Base-by-base conservation (phyloP, 2,329 filamentous ascomycete genomes). In the Albophoma yamanashiensis region DNA sequence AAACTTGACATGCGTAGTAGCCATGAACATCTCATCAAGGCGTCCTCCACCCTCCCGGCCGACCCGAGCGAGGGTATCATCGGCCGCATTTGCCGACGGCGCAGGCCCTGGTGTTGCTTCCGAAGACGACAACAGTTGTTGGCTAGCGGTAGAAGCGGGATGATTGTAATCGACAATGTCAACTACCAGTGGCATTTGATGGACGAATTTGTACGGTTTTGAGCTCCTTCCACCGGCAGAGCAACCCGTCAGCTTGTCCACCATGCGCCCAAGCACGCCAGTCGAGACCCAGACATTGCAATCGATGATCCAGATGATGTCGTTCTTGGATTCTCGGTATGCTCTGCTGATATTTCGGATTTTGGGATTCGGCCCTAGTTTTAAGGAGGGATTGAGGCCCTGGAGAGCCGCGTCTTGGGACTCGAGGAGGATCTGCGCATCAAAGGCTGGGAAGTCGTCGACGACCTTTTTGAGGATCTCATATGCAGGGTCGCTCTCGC, bases 331-430 rank as follows among this genome's bases (percentile, higher is more conserved):
- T 70, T 97, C 92, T 36, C 92, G 80, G 70, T 97, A 99, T 2
- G 91, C 92, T 52, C 91, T 84, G 71, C 92, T 97, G 80, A 97
- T 91, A 72, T 99, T 99, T 57, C 94, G 82, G 67, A 99, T 95
- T 78, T 99, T 99, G n/a, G 94, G 94, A 69, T 99, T 99, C 1
- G 94, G 94, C 0, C 95, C 95, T 60, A 97, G 80, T 60, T 84
- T 81, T 57, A 75, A 68, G 55, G 79, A 74, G 58, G 79, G 80
- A 14, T 75, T 73, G 39, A 77, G 67, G 38, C 80, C 81, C 58
- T 84, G 81, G 11, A 96, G 76, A 38, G 85, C 73, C 0, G 89
- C 85, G 70, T 96, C 92, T 62, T 96, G 89, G 57, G 89, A 84
- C 75, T 97, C 93, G 56, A 97, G 79, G 14, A 92, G 80, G 4